Percentiles rank a stretch among this genome's conserved stretches.
These are phyloP conservation scores for Lagerstroemia speciosa DNA, from an alignment of 345 rosid species.

Conservation along the genomic window DNA sequence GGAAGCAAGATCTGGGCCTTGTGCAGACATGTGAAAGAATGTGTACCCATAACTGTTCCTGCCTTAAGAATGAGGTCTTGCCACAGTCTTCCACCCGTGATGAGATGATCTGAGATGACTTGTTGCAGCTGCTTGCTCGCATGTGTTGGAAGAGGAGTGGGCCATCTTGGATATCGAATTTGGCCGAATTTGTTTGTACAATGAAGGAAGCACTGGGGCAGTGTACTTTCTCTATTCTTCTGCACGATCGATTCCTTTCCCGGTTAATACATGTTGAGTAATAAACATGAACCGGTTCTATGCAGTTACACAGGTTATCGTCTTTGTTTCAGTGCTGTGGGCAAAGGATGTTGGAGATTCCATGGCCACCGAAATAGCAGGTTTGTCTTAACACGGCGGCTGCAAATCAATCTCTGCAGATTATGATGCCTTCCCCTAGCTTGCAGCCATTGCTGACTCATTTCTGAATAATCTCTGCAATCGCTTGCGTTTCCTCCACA, in stretches of 20 bases:
- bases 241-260: no score
- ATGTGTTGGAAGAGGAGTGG: background rate
- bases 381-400: background rate
- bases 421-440: background rate
- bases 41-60: background rate
- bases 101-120: background rate
- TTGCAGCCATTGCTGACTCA: background rate
- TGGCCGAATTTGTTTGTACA: background rate
- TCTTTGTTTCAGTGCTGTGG: background rate
- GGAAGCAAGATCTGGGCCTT: background rate
- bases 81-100: background rate
- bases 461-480: no score
- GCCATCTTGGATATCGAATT: background rate
- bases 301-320: background rate
- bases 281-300: background rate
- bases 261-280: no score
- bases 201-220: no score
- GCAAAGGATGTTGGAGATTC: background rate
- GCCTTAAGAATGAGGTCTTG: background rate
- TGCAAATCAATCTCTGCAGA: background rate
- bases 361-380: background rate
- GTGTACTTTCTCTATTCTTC: no score
- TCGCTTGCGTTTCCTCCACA: no score
- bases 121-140: background rate
- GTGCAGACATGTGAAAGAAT: background rate